Percentiles rank a stretch among this genome's conserved stretches.
Evolutionary conservation across 192 early-diverging fungal species (phyloP).

Genomic region (Mortierella hygrophila): DNA sequence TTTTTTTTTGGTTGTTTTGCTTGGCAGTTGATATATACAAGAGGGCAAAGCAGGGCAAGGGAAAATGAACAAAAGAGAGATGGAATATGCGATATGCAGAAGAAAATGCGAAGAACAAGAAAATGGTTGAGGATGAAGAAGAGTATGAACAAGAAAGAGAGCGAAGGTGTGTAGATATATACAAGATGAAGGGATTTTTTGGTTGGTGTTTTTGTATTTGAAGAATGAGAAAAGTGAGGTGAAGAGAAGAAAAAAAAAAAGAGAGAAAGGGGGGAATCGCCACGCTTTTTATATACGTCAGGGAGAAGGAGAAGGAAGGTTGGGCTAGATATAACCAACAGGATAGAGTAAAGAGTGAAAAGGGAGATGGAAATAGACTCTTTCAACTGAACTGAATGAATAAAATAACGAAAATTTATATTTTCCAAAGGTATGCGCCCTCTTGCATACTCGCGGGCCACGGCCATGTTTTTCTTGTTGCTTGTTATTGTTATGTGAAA

Average conservation of each 20-base stretch:
- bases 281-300: neutral
- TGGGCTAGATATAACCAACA: no score
- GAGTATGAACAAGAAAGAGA: neutral
- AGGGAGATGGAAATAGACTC: neutral
- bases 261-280: neutral
- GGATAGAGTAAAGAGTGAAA: neutral
- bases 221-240: neutral
- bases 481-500: no score
- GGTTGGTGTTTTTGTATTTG: neutral
- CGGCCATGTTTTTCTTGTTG: no score
- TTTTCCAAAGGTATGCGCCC: no score
- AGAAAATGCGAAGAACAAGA: neutral
- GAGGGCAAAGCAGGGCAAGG: slow-evolving; percentile 6
- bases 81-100: slow-evolving; percentile 6
- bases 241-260: neutral
- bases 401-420: neutral
- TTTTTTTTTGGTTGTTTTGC: neutral
- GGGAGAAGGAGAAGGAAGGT: no score
- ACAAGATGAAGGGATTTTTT: neutral
- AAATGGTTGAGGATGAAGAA: neutral
- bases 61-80: neutral
- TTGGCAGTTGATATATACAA: neutral
- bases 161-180: slow-evolving; percentile 4
- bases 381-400: neutral
- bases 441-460: no score